phyloP scores from a whole-genome alignment of 2,329 filamentous ascomycete species.

The Geosmithia morbida region DNA sequence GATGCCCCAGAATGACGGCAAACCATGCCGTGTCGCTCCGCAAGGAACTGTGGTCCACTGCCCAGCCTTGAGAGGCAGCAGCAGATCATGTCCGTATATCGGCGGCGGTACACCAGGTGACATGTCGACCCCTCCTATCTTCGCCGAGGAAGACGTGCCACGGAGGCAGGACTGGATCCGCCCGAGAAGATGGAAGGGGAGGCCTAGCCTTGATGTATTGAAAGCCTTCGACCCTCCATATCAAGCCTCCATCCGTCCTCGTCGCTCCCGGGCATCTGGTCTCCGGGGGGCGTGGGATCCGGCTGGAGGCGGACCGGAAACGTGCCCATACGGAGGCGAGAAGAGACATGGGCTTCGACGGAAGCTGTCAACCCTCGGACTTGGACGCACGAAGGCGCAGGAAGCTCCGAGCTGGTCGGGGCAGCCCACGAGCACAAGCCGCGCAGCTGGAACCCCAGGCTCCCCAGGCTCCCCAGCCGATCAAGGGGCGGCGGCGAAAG shows the following conservation, averaged over 20 bases:
- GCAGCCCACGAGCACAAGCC: neutral
- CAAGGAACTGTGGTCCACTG: slow-evolving; percentile 6
- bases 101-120: slow-evolving; percentile 7
- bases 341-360: slow-evolving; percentile 8
- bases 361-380: slow-evolving; percentile 15
- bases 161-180: neutral
- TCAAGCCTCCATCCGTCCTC: slow-evolving; percentile 6
- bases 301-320: neutral
- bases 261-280: neutral
- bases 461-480: neutral
- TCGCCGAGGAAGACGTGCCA: neutral
- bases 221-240: too few species aligned
- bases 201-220: too few species aligned
- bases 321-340: neutral
- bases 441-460: too few species aligned
- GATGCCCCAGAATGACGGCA: neutral
- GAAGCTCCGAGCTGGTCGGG: neutral
- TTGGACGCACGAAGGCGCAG: slow-evolving; percentile 4
- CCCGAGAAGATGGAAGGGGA: neutral
- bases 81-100: slow-evolving; percentile 16
- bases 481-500: neutral
- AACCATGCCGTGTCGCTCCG: neutral
- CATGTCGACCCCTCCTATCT: neutral
- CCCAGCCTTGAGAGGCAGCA: slow-evolving; percentile 15
- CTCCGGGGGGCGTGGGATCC: neutral